Evolutionary conservation across 78 protist species (phyloP).

Genomic region (Dictyostelium discoideum): DNA sequence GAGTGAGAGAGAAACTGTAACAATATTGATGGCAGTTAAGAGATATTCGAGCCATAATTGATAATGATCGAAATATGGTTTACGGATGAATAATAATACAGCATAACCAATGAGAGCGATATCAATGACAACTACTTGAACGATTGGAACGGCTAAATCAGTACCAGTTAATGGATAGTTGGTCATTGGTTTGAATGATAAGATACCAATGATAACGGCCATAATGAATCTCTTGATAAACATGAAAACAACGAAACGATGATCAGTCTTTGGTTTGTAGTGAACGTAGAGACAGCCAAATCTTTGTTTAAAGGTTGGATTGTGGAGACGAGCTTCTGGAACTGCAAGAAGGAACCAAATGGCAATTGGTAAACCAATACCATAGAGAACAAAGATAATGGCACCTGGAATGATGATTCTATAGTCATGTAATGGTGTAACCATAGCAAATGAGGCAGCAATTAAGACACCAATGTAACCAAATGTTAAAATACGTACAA

Average conservation of each 20-base stretch:
- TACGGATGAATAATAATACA: constrained; percentile 26
- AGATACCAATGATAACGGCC: constrained; percentile 71
- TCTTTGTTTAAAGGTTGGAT: constrained; percentile 76
- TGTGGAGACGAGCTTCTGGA: constrained; percentile 67
- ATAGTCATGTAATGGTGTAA: constrained; percentile 15
- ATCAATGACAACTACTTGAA: constrained; percentile 39
- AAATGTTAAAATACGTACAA: constrained; percentile 28
- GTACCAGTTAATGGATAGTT: constrained; percentile 31
- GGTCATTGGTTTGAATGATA: constrained; percentile 48
- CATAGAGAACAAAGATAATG: constrained; percentile 56
- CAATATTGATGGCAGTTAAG: constrained; percentile 41
- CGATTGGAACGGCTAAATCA: constrained; percentile 70
- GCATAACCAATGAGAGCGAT: constrained; percentile 15
- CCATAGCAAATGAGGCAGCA: constrained; percentile 44
- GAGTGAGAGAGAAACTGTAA: constrained; percentile 33
- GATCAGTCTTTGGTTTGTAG: constrained; percentile 79
- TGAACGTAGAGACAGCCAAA: constrained; percentile 71
- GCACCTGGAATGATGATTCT: constrained; percentile 69
- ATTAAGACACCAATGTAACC: constrained; percentile 50
- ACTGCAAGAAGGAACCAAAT: constrained; percentile 41
- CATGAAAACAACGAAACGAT: constrained; percentile 59
- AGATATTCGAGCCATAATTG: constrained; percentile 71
- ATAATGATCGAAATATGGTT: constrained; percentile 77
- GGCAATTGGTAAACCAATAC: constrained; percentile 70
- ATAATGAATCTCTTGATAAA: constrained; percentile 64